A percentile compares a stretch with the other conserved stretches of the same genome.
Conservation (phyloP, 148 eudicot species). For the Amaranthus hypochondriacus region DNA sequence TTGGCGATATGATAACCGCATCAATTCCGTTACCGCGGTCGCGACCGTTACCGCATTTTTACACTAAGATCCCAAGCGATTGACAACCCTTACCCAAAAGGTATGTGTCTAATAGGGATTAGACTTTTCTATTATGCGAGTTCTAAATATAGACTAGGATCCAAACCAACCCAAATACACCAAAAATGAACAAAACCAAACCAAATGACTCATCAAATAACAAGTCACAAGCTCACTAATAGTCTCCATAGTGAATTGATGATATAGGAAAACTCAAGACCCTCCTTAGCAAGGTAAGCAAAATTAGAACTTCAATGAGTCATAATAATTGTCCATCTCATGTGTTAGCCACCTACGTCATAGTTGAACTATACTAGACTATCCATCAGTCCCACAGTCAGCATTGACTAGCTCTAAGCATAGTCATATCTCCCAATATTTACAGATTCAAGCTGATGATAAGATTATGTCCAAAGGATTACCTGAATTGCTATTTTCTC, state of each 20-base stretch:
- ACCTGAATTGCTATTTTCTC: slow-evolving; percentile 76
- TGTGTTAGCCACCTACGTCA: not conserved
- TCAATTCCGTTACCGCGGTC: no score
- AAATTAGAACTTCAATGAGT: not conserved
- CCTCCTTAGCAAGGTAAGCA: not conserved
- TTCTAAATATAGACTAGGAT: no score
- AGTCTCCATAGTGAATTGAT: not conserved
- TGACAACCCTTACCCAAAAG: no score
- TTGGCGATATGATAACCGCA: no score
- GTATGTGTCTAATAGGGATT: no score
- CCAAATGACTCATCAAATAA: not conserved
- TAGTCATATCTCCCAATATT: not conserved
- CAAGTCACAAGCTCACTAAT: not conserved
- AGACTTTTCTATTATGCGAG: no score
- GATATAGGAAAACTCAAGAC: not conserved
- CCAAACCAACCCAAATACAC: no score
- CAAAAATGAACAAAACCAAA: no score
- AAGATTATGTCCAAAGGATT: slow-evolving; percentile 2
- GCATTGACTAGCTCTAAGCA: not conserved
- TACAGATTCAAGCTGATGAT: not conserved
- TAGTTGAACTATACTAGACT: not conserved
- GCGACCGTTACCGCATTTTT: no score
- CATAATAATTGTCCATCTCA: not conserved
- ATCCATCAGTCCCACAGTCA: not conserved
- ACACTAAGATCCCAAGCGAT: no score